A percentile compares a stretch with the other conserved stretches of the same genome.
phyloP scores from a whole-genome alignment of 2,329 filamentous ascomycete genomes.

The Colletotrichum destructivum region DNA sequence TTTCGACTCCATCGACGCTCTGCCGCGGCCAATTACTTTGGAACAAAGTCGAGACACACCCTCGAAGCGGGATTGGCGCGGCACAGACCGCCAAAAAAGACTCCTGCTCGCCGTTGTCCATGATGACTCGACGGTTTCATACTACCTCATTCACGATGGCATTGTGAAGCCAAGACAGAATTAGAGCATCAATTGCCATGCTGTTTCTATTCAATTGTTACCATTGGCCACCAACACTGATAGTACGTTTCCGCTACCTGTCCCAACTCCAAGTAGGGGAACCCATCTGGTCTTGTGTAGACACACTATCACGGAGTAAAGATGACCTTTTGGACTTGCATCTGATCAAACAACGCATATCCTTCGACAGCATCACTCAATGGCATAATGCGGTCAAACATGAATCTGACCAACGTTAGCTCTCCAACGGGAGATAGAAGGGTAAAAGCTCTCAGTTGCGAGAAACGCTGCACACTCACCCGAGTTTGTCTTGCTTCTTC shows the following conservation, averaged over 20 bases:
- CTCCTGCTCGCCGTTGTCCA: conserved; percentile 82
- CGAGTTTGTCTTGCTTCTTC: conserved; percentile 76
- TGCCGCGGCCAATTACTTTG: conserved; percentile 51
- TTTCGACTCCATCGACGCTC: conserved; percentile 73
- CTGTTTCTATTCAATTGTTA: background rate
- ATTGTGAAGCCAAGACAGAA: conserved; percentile 90
- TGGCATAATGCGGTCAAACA: conserved; percentile 83
- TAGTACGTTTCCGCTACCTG: background rate
- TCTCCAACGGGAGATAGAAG: background rate
- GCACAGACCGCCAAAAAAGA: conserved; percentile 71
- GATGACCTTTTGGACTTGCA: conserved; percentile 82
- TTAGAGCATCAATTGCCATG: conserved; percentile 54
- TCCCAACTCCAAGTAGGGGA: background rate
- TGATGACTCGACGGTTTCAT: conserved; percentile 86
- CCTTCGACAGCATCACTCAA: conserved; percentile 76
- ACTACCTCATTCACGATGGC: conserved; percentile 89
- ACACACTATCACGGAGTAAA: conserved; percentile 67
- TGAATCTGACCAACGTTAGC: conserved; percentile 68
- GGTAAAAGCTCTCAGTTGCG: conserved; percentile 18
- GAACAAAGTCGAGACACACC: conserved; percentile 1
- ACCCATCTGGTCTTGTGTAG: background rate
- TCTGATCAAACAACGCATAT: conserved; percentile 80
- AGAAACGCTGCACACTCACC: conserved; percentile 62
- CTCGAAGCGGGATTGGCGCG: conserved; percentile 60
- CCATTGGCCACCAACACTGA: background rate